Percentiles rank a stretch among this genome's conserved stretches.
Evolutionary conservation across 2,329 filamentous ascomycete species (phyloP).

Genomic region (Clathrospora elynae): DNA sequence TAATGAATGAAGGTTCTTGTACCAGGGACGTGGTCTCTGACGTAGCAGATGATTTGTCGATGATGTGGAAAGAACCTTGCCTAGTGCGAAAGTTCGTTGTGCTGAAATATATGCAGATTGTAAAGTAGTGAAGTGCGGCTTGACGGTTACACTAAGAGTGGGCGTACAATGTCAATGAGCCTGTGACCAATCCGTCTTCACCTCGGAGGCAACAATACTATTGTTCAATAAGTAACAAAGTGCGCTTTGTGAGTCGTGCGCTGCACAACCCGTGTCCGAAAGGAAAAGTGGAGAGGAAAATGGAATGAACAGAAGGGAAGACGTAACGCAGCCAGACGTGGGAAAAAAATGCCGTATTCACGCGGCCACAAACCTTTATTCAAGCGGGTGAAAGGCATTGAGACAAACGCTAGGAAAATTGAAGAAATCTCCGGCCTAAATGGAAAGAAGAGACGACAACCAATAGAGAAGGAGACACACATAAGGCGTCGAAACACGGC

Average conservation of each 20-base stretch:
- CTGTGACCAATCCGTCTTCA: constrained; percentile 33
- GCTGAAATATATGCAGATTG: constrained; percentile 2
- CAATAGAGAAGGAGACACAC: constrained; percentile 38
- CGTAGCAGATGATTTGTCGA: constrained; percentile 4
- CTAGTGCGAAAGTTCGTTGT: constrained; percentile 2
- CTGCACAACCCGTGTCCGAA: constrained; percentile 23
- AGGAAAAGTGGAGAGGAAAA: constrained; percentile 21
- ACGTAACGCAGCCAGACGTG: constrained; percentile 21
- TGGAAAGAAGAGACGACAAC: constrained; percentile 35
- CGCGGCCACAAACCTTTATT: constrained; percentile 39
- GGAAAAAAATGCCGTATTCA: constrained; percentile 20
- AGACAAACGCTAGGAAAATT: constrained; percentile 37
- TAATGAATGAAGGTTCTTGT: constrained; percentile 7
- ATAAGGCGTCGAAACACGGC: constrained; percentile 42
- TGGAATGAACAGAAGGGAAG: constrained; percentile 24
- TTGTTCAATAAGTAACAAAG: constrained; percentile 33
- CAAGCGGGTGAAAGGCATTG: constrained; percentile 34
- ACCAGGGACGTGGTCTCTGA: constrained; percentile 3
- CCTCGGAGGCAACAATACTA: constrained; percentile 31
- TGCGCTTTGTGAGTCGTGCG: constrained; percentile 21
- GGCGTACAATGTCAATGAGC: constrained; percentile 13
- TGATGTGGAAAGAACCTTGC: neutral
- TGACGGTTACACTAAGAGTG: constrained; percentile 21
- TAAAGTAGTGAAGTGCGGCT: constrained; percentile 15
- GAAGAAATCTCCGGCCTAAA: constrained; percentile 27